Evolutionary conservation across 352 stramenopile species (phyloP), one percentile per base, ranked within the genome.

Genomic region (Phytopythium ostracodes): DNA sequence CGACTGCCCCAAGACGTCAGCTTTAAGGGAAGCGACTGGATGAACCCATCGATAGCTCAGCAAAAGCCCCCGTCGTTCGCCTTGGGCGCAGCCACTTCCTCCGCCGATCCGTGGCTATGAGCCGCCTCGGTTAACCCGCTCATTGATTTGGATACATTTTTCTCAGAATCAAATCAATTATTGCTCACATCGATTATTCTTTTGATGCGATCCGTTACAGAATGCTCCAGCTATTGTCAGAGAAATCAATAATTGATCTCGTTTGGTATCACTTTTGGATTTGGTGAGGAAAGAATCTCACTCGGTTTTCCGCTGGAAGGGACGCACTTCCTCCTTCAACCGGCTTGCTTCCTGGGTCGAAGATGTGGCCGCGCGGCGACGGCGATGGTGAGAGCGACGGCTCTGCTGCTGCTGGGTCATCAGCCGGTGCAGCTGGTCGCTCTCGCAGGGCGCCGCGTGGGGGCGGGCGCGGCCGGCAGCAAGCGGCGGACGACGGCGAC

Each of bases 401-500:
- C 33, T 1, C 3, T 14, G 6, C 18, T 22, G n/a, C 6, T 49
- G n/a, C 42, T 25, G 25, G 24, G 9, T 52, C 44, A 1, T 52
- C 12, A 5, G n/a, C 25, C 12, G 29, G 7, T 8, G 46, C 27
- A 15, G 20, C 50, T 0, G 27, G 20, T 38, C 31, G 31, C 10
- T 33, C 33, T 46, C 36, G 31, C 18, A n/a, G 31, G n/a, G 29
- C 52, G 12, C 33, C 8, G n/a, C 29, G 18, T 40, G 51, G 54
- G 40, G 33, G 43, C 59, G 52, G 20, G 53, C 35, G 5, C 43
- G 31, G 27, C 31, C 55, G 44, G n/a, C 20, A n/a, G 25, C 58
- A 59, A 18, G 63, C 63, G 56, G 42, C 60, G 27, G 22, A 36
- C 20, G 65, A 59, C 1, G 68, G 75, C 2, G 66, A 65, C 29